Conservation (phyloP, 148 eudicot genomes). For the Cornus florida region DNA sequence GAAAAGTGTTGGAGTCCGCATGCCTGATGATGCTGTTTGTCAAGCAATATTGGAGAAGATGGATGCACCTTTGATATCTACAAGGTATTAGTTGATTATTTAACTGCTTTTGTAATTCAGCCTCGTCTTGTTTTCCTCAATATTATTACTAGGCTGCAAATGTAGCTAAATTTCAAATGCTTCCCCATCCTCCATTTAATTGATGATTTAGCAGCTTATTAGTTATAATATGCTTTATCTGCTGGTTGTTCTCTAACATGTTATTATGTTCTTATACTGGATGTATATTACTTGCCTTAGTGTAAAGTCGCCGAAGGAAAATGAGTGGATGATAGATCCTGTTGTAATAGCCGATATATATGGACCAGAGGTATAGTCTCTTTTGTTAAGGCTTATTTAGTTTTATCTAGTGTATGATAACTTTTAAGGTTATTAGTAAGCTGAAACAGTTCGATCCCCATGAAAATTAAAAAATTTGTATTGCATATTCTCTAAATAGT, state of each 20-base stretch:
- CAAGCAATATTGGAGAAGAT: conserved; percentile 67
- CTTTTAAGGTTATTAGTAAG: neutral
- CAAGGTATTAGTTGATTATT: conserved; percentile 47
- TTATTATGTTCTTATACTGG: neutral
- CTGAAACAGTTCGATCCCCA: neutral
- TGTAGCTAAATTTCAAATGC: neutral
- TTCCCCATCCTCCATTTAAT: neutral
- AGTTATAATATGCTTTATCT: too few relatives aligned
- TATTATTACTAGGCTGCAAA: neutral
- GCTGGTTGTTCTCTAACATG: conserved; percentile 6
- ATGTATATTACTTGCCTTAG: conserved; percentile 30
- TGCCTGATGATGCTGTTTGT: conserved; percentile 87
- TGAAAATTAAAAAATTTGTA: neutral
- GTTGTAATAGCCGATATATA: conserved; percentile 79
- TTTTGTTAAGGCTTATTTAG: neutral
- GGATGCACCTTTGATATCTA: conserved; percentile 75
- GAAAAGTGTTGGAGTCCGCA: conserved; percentile 81
- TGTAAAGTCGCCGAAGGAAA: conserved; percentile 67
- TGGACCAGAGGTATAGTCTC: conserved; percentile 67
- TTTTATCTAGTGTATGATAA: neutral
- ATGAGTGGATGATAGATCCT: conserved; percentile 87
- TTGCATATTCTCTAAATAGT: neutral
- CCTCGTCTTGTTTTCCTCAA: neutral
- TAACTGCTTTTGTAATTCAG: neutral
- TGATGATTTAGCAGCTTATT: neutral